A percentile compares a stretch with the other conserved stretches of the same genome.
Evolutionary conservation across 352 stramenopile species (phyloP).

Genomic region (Pythium insidiosum): DNA sequence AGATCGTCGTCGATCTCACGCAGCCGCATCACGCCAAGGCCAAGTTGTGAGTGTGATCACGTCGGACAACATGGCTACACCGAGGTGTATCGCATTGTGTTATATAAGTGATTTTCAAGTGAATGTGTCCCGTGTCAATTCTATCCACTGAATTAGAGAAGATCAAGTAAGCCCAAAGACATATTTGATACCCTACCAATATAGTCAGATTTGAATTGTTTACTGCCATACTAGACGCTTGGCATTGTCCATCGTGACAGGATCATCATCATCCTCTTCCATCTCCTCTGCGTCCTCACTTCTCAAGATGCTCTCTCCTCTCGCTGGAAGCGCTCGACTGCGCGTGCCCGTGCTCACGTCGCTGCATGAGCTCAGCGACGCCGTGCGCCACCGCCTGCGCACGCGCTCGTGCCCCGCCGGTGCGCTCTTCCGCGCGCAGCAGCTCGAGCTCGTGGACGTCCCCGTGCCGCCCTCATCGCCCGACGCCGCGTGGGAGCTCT

Average conservation of each 20-base stretch:
- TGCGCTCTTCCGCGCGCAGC: slow-evolving; percentile 27
- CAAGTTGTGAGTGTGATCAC: too few relatives aligned
- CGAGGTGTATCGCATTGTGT: too few relatives aligned
- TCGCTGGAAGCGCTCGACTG: slow-evolving; percentile 10
- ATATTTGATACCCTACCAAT: too few relatives aligned
- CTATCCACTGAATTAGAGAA: too few relatives aligned
- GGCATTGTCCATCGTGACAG: too few relatives aligned
- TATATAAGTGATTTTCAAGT: too few relatives aligned
- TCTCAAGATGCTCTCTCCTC: slow-evolving; percentile 2
- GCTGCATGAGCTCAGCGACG: slow-evolving; percentile 31
- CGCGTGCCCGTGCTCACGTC: slow-evolving; percentile 40
- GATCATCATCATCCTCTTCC: neutral
- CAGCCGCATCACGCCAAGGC: slow-evolving; percentile 6
- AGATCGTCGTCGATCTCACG: slow-evolving; percentile 50
- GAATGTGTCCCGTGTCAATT: too few relatives aligned
- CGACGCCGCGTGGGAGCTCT: slow-evolving; percentile 23
- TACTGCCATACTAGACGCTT: too few relatives aligned
- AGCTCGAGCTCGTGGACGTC: slow-evolving; percentile 40
- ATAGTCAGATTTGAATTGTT: too few relatives aligned
- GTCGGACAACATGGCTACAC: too few relatives aligned
- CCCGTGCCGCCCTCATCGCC: slow-evolving; percentile 3
- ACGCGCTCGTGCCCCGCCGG: slow-evolving; percentile 18
- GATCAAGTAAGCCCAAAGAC: too few relatives aligned
- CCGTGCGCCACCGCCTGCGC: slow-evolving; percentile 25
- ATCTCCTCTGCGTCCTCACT: neutral